These are phyloP conservation scores for Pleurotus pulmonarius DNA, from an alignment of 768 basidiomycete species.

Conservation along the genomic window DNA sequence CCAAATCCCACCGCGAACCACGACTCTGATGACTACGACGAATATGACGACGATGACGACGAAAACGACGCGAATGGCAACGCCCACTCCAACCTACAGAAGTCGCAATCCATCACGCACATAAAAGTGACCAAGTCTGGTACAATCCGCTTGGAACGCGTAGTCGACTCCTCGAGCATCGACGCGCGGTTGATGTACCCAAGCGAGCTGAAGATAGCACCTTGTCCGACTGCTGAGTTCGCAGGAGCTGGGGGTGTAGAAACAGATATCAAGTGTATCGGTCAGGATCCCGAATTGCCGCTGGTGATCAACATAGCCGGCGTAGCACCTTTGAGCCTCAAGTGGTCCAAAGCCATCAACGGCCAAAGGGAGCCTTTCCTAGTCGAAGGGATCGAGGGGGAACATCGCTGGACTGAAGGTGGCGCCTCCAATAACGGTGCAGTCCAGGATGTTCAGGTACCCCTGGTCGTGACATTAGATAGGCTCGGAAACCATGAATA, in stretches of 20 bases:
- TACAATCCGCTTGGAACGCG: constrained; percentile 67
- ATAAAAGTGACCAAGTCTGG: constrained; percentile 74
- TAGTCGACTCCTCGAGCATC: constrained; percentile 62
- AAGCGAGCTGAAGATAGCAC: constrained; percentile 66
- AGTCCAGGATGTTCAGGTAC: constrained; percentile 62
- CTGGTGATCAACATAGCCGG: constrained; percentile 65
- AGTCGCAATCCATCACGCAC: constrained; percentile 71
- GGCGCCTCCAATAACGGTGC: constrained; percentile 16
- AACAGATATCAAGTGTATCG: constrained; percentile 61
- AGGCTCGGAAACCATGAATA: constrained; percentile 68
- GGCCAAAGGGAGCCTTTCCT: constrained; percentile 66
- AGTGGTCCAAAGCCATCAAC: constrained; percentile 70
- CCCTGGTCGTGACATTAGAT: constrained; percentile 61
- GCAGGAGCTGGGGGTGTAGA: constrained; percentile 33
- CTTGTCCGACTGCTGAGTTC: constrained; percentile 80
- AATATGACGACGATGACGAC: constrained; percentile 71
- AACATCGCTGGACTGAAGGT: constrained; percentile 23
- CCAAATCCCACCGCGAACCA: constrained; percentile 24
- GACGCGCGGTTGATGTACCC: constrained; percentile 70
- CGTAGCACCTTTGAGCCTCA: constrained; percentile 72
- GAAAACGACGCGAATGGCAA: constrained; percentile 14
- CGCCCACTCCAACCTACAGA: constrained; percentile 49
- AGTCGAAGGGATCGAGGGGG: constrained; percentile 81
- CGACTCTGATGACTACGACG: constrained; percentile 44
- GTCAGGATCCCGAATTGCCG: constrained; percentile 54